phyloP scores from a whole-genome alignment of 768 basidiomycete species.

The Lentinula edodes region DNA sequence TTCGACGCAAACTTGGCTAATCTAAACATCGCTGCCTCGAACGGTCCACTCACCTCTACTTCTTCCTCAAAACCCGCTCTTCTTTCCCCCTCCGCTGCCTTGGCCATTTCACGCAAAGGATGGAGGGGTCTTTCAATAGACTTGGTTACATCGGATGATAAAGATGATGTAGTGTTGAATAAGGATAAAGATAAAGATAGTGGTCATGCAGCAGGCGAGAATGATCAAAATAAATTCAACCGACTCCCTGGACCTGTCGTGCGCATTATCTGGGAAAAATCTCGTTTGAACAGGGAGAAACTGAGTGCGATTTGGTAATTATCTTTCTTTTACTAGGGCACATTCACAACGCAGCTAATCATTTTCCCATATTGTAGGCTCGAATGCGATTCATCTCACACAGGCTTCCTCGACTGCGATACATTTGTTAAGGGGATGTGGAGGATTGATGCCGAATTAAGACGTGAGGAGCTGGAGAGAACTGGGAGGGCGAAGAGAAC shows the following conservation, averaged over 20 bases:
- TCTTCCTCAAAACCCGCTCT: constrained; percentile 11
- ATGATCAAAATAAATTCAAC: constrained; percentile 13
- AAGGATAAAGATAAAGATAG: constrained; percentile 25
- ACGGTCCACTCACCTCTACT: constrained; percentile 4
- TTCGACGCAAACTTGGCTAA: constrained; percentile 47
- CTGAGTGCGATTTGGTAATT: constrained; percentile 66
- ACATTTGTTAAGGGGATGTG: constrained; percentile 77
- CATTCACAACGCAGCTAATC: not conserved
- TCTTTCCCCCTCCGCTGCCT: not conserved
- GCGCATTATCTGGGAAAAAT: constrained; percentile 57
- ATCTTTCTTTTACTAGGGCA: not conserved
- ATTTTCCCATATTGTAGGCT: constrained; percentile 37
- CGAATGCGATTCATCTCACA: constrained; percentile 56
- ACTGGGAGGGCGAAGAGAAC: not conserved
- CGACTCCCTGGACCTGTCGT: constrained; percentile 51
- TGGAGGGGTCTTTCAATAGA: constrained; percentile 75
- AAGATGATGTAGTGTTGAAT: constrained; percentile 11
- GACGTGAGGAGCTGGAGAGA: constrained; percentile 40
- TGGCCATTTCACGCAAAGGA: constrained; percentile 38
- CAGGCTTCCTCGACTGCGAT: constrained; percentile 59
- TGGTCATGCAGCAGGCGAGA: constrained; percentile 21
- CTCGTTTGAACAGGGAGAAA: constrained; percentile 45
- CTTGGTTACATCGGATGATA: constrained; percentile 33
- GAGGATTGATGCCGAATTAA: constrained; percentile 80
- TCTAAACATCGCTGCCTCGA: constrained; percentile 9